Base-by-base conservation (phyloP, 2,329 filamentous ascomycete species). In the Sarocladiaceae sp. region DNA sequence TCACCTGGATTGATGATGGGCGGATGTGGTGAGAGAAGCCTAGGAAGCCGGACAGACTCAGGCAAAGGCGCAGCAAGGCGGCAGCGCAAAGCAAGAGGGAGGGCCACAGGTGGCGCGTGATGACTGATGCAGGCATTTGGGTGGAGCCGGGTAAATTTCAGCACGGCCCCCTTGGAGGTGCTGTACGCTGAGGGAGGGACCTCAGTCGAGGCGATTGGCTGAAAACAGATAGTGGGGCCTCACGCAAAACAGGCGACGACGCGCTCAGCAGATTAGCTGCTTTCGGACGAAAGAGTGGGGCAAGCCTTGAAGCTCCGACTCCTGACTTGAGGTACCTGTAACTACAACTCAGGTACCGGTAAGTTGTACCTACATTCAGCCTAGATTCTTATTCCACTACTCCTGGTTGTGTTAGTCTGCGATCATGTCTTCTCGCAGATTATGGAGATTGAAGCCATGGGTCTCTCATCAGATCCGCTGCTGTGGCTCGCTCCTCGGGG, bases 1-100 rank as follows among this genome's bases (percentile, higher is more conserved):
- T 76, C 69, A 70, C 72, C 71, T 63, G 62, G 48, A 20, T 56
- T 71, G 69, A 73, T 73, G 71, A 75, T 73, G 71, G 69, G 73
- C 47, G 47, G 47, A 50, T 74, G 75, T 74, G 72, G 74, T 75
- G 73, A 76, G 40, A 28, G 40, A 44, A 44, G 40, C 40, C 40
- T 44, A 44, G 73, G 72, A 50, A 48, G 44, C 29, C 47, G 37
- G 47, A 50, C 47, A 50, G 47, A 50, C 47, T 50, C 47, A 37
- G 26, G 44, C 44, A 48, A 33, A 48, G 44, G 44, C 44, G 17
- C 44, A 48, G 44, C 11, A 26, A 44, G 40, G 40, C 23, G 40
- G 44, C 44, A 48, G 26, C 44, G 28, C 26, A 33, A 48, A 33
- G 44, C 44, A 33, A 28, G 33, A 28, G 44, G 44, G 33, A 28